phyloP scores from a whole-genome alignment of 2,329 filamentous ascomycete genomes.

The Penicillium sp. region DNA sequence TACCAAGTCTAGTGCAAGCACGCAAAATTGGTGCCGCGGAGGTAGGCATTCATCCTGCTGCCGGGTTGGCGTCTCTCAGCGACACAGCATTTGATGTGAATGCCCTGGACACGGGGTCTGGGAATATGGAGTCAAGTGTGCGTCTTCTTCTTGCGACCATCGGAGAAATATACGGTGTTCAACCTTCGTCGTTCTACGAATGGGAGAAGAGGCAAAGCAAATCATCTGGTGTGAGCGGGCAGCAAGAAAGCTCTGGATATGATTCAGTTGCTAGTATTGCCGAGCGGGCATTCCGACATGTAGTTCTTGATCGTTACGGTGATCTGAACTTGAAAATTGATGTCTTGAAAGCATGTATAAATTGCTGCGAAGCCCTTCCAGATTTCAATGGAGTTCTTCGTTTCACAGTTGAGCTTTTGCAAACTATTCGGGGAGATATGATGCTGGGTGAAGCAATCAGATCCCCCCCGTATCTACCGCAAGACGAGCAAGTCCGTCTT shows the following conservation, averaged over 20 bases:
- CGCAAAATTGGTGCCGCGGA: slow-evolving; percentile 93
- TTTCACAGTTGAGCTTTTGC: slow-evolving; percentile 79
- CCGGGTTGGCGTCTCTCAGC: slow-evolving; percentile 73
- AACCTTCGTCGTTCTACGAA: slow-evolving; percentile 36
- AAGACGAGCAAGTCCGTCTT: slow-evolving; percentile 83
- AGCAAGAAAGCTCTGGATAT: slow-evolving; percentile 25
- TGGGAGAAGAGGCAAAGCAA: slow-evolving; percentile 30
- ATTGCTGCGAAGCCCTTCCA: slow-evolving; percentile 88
- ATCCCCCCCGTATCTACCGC: slow-evolving; percentile 66
- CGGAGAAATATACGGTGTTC: slow-evolving; percentile 42
- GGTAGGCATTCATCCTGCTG: slow-evolving; percentile 90
- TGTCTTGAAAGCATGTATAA: slow-evolving; percentile 83
- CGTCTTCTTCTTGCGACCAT: slow-evolving; percentile 39
- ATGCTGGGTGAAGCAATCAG: slow-evolving; percentile 69
- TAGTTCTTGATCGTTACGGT: slow-evolving; percentile 61
- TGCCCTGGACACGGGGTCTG: slow-evolving; percentile 41
- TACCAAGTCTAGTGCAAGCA: slow-evolving; percentile 82
- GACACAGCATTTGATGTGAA: slow-evolving; percentile 48
- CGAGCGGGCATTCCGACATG: slow-evolving; percentile 47
- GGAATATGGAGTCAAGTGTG: slow-evolving; percentile 44
- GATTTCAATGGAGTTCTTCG: slow-evolving; percentile 87
- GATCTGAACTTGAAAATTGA: slow-evolving; percentile 79
- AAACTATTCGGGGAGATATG: slow-evolving; percentile 71
- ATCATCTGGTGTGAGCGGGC: slow-evolving; percentile 18
- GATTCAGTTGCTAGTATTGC: slow-evolving; percentile 41